Conservation (phyloP, 192 early-diverging fungal genomes). For the Coemansia sp. region DNA sequence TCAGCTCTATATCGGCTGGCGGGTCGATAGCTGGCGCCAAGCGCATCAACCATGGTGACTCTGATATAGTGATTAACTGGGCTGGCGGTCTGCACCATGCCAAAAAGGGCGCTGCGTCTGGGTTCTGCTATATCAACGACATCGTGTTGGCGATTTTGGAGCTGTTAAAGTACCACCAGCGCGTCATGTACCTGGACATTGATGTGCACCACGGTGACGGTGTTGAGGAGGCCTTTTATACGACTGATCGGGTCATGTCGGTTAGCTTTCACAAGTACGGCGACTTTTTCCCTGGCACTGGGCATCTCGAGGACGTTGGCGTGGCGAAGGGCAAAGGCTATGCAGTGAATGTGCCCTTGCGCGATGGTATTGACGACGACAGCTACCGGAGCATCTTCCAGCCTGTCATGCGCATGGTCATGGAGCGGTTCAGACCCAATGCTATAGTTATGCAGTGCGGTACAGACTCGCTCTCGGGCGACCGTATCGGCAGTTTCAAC, state of each 20-base stretch:
- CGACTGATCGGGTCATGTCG: slow-evolving; percentile 99
- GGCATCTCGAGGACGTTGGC: slow-evolving; percentile 91
- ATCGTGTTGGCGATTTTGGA: slow-evolving; percentile 94
- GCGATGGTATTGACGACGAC: slow-evolving; percentile 94
- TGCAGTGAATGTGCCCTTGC: slow-evolving; percentile 94
- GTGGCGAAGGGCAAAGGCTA: slow-evolving; percentile 84
- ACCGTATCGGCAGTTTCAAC: slow-evolving; percentile 95
- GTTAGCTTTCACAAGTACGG: slow-evolving; percentile 99
- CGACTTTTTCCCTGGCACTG: slow-evolving; percentile 99
- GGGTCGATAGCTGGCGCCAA: slow-evolving; percentile 94
- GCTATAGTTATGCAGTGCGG: slow-evolving; percentile 96
- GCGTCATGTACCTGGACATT: slow-evolving; percentile 97
- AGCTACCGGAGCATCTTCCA: slow-evolving; percentile 90
- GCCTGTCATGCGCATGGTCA: slow-evolving; percentile 81
- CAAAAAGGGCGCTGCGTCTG: slow-evolving; percentile 92
- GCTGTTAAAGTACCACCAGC: slow-evolving; percentile 81
- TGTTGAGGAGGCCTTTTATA: slow-evolving; percentile 98
- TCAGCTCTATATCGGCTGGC: slow-evolving; percentile 88
- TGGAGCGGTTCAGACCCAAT: slow-evolving; percentile 88
- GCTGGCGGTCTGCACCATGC: slow-evolving; percentile 97
- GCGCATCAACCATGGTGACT: slow-evolving; percentile 78
- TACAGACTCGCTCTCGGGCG: slow-evolving; percentile 91
- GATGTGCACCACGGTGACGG: slow-evolving; percentile 99
- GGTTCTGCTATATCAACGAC: slow-evolving; percentile 99
- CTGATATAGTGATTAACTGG: slow-evolving; percentile 98